These are phyloP conservation scores for Calonectria crousiana DNA, from an alignment of 2,329 filamentous ascomycete species.

Conservation along the genomic window DNA sequence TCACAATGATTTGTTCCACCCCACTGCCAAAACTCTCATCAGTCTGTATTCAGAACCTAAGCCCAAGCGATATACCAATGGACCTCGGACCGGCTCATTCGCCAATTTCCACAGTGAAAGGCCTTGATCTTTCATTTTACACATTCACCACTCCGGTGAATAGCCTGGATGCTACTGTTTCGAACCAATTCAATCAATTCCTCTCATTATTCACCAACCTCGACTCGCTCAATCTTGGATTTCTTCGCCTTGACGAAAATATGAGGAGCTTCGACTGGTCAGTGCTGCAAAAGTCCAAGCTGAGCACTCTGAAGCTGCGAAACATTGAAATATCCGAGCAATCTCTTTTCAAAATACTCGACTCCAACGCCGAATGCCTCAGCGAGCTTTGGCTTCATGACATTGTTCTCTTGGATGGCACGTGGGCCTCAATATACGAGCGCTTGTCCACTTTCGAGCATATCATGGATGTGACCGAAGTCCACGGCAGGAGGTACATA, in stretches of 20 bases:
- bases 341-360: neutral
- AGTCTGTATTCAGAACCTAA: neutral
- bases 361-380: neutral
- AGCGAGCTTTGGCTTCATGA: neutral
- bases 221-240: neutral
- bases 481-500: neutral
- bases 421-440: neutral
- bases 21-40: neutral
- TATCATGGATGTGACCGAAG: neutral
- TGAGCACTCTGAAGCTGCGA: neutral
- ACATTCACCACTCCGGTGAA: neutral
- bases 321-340: neutral
- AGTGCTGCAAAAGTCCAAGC: neutral
- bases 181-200: neutral
- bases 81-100: neutral
- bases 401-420: neutral
- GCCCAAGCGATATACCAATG: neutral
- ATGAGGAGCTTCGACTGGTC: neutral
- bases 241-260: neutral
- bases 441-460: neutral
- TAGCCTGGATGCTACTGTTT: neutral
- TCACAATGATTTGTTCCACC: neutral
- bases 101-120: neutral
- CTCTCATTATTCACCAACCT: neutral
- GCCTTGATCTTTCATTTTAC: neutral